Base-by-base conservation (phyloP, 345 rosid species). In the Isatis tinctoria region DNA sequence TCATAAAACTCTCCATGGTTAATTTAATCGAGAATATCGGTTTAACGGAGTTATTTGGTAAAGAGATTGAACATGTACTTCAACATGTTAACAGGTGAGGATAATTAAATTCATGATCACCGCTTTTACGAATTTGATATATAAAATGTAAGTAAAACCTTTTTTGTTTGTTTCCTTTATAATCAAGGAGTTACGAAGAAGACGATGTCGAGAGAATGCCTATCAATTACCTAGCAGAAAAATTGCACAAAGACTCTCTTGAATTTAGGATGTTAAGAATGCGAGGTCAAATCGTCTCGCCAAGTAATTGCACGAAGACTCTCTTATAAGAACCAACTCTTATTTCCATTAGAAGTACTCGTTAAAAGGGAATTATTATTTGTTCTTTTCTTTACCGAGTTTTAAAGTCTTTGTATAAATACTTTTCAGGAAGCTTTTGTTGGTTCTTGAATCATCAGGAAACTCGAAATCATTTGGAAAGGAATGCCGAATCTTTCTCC, bases 201-300 rank as follows among this genome's bases (percentile, higher is more conserved):
- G 14, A 59, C 39, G 78, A 76, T 32, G 9, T 36, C 1, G 3
- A 60, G 2, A 35, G 13, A 32, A 63, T 61, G 9, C 35, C 69
- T 10, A 66, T 24, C 11, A 51, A 28, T 51, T 69, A 51, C 14
- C 14, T 67, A 14, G 66, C 72, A 17, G 47, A 61, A 26, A 43
- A 82, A 30, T 77, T 90, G 36, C 81, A 82, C 74, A 85, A 81
- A 66, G 88, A 84, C 52, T 80, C 90, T 17, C 63, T 87, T 39
- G 89, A 86, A 44, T 90, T 90, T 76, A 79, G 81, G 60, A 79
- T 87, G 18, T 79, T 86, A 11, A 81, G 92, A 22, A 74, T 77
- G 84, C 75, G 78, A 67, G 96, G 96, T 22, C 75, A 76, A 26
- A 20, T 35, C 4, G 78, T 85, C 62, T 83, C 87, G 4, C 86